Evolutionary conservation across 2,329 filamentous ascomycete species (phyloP).

Genomic region (Bipolaris sorokiniana): DNA sequence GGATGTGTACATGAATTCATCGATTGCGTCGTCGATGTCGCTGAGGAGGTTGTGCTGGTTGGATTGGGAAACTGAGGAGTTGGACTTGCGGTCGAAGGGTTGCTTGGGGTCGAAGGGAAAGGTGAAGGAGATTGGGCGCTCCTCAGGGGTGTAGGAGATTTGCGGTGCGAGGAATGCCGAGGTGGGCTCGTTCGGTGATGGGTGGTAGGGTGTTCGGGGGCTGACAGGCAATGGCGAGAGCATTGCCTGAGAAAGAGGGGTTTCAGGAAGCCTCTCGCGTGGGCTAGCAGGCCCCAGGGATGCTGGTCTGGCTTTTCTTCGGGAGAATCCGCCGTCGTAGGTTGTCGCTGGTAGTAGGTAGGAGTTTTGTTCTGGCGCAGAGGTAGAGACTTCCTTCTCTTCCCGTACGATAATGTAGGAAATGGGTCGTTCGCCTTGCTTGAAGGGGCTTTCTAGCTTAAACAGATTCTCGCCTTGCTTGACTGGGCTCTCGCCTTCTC

Average conservation of each 20-base stretch:
- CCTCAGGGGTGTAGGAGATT: constrained; percentile 20
- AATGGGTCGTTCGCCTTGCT: constrained; percentile 13
- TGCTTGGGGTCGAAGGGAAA: constrained; percentile 21
- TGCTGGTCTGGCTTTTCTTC: constrained; percentile 15
- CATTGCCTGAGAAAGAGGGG: background rate
- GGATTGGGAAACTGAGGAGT: constrained; percentile 11
- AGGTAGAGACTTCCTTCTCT: constrained; percentile 17
- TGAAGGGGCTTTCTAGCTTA: constrained; percentile 10
- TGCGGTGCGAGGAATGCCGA: constrained; percentile 5
- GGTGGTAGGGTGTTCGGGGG: constrained; percentile 3
- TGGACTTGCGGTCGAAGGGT: constrained; percentile 24
- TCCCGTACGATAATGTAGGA: constrained; percentile 23
- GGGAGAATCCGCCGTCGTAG: constrained; percentile 24
- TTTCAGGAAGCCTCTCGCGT: background rate
- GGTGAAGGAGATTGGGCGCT: constrained; percentile 25
- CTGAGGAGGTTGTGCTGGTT: constrained; percentile 26
- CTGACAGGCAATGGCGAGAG: constrained; percentile 16
- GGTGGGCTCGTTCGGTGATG: constrained; percentile 4
- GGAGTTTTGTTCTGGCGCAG: constrained; percentile 20
- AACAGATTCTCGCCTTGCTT: too few relatives aligned
- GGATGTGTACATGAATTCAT: constrained; percentile 30
- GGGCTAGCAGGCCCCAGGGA: constrained; percentile 19
- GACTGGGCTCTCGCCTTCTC: background rate
- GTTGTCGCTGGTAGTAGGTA: constrained; percentile 33
- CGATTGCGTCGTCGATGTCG: constrained; percentile 36